Percentiles rank a stretch among this genome's conserved stretches.
Conservation (phyloP, 345 rosid genomes). For the Eucalyptus tenuipes region DNA sequence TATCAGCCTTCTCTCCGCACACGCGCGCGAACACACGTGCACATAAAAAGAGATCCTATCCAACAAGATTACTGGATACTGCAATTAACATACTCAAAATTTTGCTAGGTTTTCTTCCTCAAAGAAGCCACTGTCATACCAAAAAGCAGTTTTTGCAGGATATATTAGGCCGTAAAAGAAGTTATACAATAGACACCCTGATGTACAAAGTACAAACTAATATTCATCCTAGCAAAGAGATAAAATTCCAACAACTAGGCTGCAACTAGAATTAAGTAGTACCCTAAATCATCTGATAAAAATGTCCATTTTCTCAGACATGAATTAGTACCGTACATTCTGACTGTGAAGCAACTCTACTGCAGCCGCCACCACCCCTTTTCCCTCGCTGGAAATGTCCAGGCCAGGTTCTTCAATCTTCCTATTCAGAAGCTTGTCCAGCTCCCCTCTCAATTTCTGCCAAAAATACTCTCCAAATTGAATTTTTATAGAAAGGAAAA, state of each 20-base stretch:
- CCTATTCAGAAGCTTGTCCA: slow-evolving; percentile 65
- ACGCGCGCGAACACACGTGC: accelerated
- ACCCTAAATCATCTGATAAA: background rate
- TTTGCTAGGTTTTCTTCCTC: background rate
- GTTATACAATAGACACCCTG: background rate
- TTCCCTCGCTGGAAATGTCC: slow-evolving; percentile 66
- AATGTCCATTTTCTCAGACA: background rate
- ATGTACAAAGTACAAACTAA: background rate
- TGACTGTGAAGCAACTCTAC: slow-evolving; percentile 67
- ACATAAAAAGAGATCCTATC: background rate
- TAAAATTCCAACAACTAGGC: background rate
- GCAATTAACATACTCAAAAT: background rate
- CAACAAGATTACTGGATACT: background rate
- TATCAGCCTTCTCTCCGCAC: background rate
- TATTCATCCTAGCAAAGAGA: background rate
- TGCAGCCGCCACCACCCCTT: slow-evolving; percentile 81
- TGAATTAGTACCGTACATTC: slow-evolving; percentile 5
- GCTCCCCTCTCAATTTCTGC: slow-evolving; percentile 76
- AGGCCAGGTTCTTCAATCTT: slow-evolving; percentile 85
- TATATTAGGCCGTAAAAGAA: background rate
- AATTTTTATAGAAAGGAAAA: background rate
- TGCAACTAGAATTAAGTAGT: background rate
- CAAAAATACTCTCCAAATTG: background rate
- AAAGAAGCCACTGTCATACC: background rate
- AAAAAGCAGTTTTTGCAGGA: background rate